Conservation (phyloP, 169 alveolate genomes). For the Plasmodium inui region DNA sequence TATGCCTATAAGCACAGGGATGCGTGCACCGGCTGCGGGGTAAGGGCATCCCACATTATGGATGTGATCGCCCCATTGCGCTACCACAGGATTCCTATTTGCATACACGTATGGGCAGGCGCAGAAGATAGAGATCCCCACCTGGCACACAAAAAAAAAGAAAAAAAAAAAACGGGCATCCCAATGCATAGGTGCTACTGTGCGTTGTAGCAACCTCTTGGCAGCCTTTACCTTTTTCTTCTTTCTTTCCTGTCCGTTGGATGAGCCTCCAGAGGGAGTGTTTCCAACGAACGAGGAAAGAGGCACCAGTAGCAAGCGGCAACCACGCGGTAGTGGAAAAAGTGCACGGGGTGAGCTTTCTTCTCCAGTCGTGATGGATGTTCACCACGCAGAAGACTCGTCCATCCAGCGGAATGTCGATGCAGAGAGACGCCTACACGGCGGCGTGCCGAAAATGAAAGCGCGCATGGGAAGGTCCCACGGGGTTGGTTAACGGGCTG, state of each 20-base stretch:
- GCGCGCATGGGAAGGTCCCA: neutral
- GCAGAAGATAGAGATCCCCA: neutral
- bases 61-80: neutral
- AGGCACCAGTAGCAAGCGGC: too few species aligned
- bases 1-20: neutral
- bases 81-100: neutral
- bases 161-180: constrained; percentile 7
- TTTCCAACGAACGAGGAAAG: neutral
- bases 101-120: neutral
- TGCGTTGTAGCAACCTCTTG: neutral
- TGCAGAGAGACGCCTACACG: neutral
- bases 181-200: neutral
- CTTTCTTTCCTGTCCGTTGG: neutral
- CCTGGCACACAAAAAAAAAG: neutral
- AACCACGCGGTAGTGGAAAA: neutral
- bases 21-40: neutral
- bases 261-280: neutral
- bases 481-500: too few species aligned
- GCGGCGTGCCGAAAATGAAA: neutral
- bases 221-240: neutral
- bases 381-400: neutral
- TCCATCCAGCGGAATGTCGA: neutral
- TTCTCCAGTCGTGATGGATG: neutral
- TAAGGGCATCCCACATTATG: neutral
- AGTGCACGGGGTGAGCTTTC: neutral